Percentiles rank a stretch among this genome's conserved stretches.
These are phyloP conservation scores for Leccinum laetum DNA, from an alignment of 1,284 basidiomycete species.

Conservation along the genomic window DNA sequence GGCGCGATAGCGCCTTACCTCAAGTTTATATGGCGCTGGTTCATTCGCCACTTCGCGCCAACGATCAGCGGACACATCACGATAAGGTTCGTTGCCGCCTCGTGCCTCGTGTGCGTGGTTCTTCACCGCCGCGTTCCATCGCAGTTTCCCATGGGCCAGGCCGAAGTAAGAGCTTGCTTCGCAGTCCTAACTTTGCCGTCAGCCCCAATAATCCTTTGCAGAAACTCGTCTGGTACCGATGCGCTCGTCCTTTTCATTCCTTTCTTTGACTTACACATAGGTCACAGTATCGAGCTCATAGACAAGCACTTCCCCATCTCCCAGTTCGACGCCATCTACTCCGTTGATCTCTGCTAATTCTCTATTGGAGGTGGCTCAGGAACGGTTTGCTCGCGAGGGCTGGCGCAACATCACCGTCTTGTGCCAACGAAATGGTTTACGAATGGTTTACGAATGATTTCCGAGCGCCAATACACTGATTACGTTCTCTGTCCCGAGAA, in stretches of 20 bases:
- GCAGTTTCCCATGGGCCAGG: slow-evolving; percentile 69
- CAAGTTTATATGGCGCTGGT: slow-evolving; percentile 48
- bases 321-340: slow-evolving; percentile 70
- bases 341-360: slow-evolving; percentile 75
- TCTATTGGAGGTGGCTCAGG: slow-evolving; percentile 71
- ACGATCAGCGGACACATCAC: slow-evolving; percentile 37
- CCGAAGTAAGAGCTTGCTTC: slow-evolving; percentile 59
- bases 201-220: slow-evolving; percentile 37
- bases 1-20: slow-evolving; percentile 36
- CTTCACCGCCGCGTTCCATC: background rate
- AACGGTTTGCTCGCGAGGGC: slow-evolving; percentile 65
- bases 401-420: slow-evolving; percentile 78
- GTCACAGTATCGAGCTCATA: slow-evolving; percentile 76
- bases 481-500: no score
- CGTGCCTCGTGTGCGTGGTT: no score
- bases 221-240: slow-evolving; percentile 73
- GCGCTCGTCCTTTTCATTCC: slow-evolving; percentile 1
- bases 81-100: slow-evolving; percentile 33
- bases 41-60: slow-evolving; percentile 38
- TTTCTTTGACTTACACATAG: slow-evolving; percentile 28
- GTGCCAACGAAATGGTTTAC: slow-evolving; percentile 68
- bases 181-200: slow-evolving; percentile 54
- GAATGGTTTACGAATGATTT: slow-evolving; percentile 45
- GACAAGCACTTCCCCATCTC: slow-evolving; percentile 65
- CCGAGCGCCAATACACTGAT: no score